Conservation (phyloP, 1,284 basidiomycete species). For the Trametes sp. region DNA sequence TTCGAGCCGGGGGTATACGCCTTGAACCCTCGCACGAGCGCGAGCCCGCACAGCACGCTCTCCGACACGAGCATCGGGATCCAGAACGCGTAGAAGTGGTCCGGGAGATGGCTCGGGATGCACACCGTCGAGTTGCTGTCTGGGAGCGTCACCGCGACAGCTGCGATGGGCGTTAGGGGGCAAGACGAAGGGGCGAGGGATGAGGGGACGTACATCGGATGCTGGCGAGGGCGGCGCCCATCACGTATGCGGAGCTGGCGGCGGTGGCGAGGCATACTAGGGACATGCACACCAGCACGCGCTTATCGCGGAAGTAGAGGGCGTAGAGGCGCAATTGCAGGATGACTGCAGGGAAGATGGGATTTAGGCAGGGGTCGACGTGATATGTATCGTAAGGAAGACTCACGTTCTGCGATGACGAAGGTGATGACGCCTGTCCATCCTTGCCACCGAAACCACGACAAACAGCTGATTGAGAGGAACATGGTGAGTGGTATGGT, state of each 20-base stretch:
- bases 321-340: constrained; percentile 70
- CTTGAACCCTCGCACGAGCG: constrained; percentile 55
- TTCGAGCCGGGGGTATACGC: constrained; percentile 44
- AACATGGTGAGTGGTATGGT: background rate
- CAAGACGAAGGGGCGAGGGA: background rate
- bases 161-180: background rate
- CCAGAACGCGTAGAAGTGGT: constrained; percentile 63
- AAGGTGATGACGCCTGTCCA: constrained; percentile 61
- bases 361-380: background rate
- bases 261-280: constrained; percentile 49
- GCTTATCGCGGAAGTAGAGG: constrained; percentile 60
- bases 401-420: constrained; percentile 60
- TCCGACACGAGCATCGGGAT: constrained; percentile 64
- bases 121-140: constrained; percentile 50
- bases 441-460: constrained; percentile 65
- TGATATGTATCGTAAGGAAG: background rate
- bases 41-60: constrained; percentile 56
- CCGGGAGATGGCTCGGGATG: constrained; percentile 46
- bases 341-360: constrained; percentile 48
- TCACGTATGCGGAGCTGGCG: constrained; percentile 52
- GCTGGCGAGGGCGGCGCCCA: constrained; percentile 47
- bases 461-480: constrained; percentile 18
- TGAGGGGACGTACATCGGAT: constrained; percentile 48
- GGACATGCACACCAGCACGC: constrained; percentile 54
- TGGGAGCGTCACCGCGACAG: constrained; percentile 29